phyloP scores from a whole-genome alignment of 192 early-diverging fungal species.

The Bifiguratus adelaidae region DNA sequence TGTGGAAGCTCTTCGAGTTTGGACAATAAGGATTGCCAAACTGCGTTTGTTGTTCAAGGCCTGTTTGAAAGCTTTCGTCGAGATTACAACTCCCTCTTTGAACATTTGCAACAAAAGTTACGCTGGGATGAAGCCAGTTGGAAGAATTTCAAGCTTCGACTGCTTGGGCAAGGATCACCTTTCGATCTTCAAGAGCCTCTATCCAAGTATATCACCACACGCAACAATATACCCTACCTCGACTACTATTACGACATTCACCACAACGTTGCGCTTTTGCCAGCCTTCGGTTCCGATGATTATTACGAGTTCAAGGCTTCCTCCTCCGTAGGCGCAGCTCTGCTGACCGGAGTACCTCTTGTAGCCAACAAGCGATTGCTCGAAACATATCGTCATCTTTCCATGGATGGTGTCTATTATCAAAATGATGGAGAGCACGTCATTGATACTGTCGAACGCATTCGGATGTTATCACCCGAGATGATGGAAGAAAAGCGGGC shows the following conservation, averaged over 20 bases:
- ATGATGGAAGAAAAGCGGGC: neutral
- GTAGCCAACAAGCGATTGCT: neutral
- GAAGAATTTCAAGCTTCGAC: neutral
- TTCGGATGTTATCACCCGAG: neutral
- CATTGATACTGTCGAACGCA: constrained; percentile 1
- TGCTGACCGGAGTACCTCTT: constrained; percentile 1
- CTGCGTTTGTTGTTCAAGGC: constrained; percentile 1
- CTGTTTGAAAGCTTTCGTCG: neutral
- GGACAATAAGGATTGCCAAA: neutral
- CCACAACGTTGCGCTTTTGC: constrained; percentile 1
- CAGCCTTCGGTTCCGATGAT: neutral
- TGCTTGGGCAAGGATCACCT: constrained; percentile 1
- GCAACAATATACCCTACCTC: neutral
- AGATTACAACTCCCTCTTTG: constrained; percentile 2
- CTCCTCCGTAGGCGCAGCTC: constrained; percentile 1
- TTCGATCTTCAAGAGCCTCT: neutral
- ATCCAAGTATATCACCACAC: neutral
- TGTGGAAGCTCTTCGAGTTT: neutral
- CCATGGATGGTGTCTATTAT: neutral
- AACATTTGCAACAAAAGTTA: neutral
- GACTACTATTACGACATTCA: constrained; percentile 5
- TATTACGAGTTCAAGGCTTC: neutral
- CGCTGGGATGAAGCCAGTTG: neutral
- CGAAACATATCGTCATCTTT: neutral
- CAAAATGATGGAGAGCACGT: constrained; percentile 1